Evolutionary conservation across 1,284 basidiomycete species (phyloP).

Genomic region (Cryptococcus depauperatus): DNA sequence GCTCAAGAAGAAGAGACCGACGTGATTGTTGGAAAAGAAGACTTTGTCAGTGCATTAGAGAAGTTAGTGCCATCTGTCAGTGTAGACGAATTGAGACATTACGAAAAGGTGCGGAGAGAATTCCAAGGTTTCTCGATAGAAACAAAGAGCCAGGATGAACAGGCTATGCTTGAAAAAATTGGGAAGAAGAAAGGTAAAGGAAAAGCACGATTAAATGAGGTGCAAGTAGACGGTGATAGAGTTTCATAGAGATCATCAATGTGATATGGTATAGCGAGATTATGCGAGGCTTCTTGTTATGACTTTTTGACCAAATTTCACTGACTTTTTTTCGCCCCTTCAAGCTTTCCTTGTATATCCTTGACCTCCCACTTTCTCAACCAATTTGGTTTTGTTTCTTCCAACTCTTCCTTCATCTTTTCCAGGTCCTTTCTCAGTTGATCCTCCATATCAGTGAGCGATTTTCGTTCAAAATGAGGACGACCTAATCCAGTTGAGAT

Average conservation of each 20-base stretch:
- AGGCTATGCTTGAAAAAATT: not conserved
- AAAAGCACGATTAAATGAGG: too few species aligned
- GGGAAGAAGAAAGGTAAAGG: slow-evolving; percentile 2
- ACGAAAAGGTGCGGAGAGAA: slow-evolving; percentile 61
- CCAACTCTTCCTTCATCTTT: slow-evolving; percentile 22
- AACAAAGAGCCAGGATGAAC: not conserved
- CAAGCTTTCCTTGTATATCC: too few species aligned
- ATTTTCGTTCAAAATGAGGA: slow-evolving; percentile 16
- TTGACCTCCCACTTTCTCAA: slow-evolving; percentile 16
- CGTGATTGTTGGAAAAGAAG: slow-evolving; percentile 18
- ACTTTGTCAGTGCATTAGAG: slow-evolving; percentile 64
- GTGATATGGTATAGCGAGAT: not conserved
- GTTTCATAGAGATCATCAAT: too few species aligned
- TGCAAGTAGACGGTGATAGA: not conserved
- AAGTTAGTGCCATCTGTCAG: slow-evolving; percentile 83
- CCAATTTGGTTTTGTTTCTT: slow-evolving; percentile 35
- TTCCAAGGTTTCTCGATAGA: slow-evolving; percentile 49
- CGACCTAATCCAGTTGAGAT: slow-evolving; percentile 7
- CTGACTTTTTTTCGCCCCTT: not conserved
- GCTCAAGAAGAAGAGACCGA: slow-evolving; percentile 64
- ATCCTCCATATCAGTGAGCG: slow-evolving; percentile 21
- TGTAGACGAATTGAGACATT: slow-evolving; percentile 81
- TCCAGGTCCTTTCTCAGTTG: slow-evolving; percentile 23
- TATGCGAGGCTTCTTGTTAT: not conserved
- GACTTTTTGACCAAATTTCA: not conserved